Evolutionary conservation across 2,329 filamentous ascomycete genomes (phyloP).

Genomic region (Phaeoacremonium minimum): DNA sequence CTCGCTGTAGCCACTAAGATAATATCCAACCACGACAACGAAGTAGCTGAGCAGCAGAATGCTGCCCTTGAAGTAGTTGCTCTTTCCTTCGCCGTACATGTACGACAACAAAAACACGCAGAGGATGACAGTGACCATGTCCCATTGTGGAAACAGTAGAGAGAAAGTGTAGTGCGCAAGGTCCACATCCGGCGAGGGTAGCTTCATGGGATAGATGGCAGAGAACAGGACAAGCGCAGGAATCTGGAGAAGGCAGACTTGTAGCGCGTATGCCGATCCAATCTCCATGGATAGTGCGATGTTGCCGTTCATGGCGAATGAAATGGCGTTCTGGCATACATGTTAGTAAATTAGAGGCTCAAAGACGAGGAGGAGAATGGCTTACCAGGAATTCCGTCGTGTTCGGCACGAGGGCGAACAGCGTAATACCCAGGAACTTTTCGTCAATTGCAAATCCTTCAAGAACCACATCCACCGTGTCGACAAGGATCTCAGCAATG

Average conservation of each 20-base stretch:
- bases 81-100: constrained; percentile 98
- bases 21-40: constrained; percentile 89
- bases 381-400: constrained; percentile 93
- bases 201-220: constrained; percentile 59
- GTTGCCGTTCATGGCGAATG: constrained; percentile 99
- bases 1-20: constrained; percentile 60
- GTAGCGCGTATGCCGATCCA: constrained; percentile 91
- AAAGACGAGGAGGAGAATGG: constrained; percentile 8
- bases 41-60: constrained; percentile 91
- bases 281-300: constrained; percentile 99
- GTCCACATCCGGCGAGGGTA: constrained; percentile 28
- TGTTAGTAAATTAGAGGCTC: neutral
- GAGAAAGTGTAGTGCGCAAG: constrained; percentile 65
- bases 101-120: constrained; percentile 96
- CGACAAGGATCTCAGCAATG: constrained; percentile 93
- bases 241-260: constrained; percentile 92
- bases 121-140: constrained; percentile 94
- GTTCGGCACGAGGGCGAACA: constrained; percentile 96
- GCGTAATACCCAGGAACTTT: constrained; percentile 93
- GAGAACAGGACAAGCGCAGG: constrained; percentile 91
- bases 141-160: constrained; percentile 97
- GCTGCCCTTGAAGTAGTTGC: constrained; percentile 99
- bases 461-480: constrained; percentile 94
- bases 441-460: constrained; percentile 89
- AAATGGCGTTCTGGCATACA: constrained; percentile 81